These are phyloP conservation scores for Trichoderma endophyticum DNA, from an alignment of 2,329 filamentous ascomycete species.

Conservation along the genomic window DNA sequence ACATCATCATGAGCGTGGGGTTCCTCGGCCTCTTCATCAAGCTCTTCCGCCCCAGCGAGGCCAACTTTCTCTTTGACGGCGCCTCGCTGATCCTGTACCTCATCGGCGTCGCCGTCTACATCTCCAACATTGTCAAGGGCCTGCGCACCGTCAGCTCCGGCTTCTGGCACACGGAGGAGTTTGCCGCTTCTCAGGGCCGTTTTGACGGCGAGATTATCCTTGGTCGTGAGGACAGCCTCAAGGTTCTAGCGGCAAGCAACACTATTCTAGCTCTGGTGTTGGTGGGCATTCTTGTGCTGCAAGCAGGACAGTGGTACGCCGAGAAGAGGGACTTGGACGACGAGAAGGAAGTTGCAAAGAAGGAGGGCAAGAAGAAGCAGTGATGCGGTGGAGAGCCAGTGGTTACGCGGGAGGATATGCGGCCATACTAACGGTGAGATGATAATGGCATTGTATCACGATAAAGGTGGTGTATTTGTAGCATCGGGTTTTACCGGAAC, in stretches of 20 bases:
- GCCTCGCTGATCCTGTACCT: constrained; percentile 78
- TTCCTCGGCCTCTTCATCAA: constrained; percentile 89
- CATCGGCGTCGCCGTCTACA: constrained; percentile 87
- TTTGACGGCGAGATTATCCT: constrained; percentile 64
- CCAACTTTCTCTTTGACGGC: constrained; percentile 92
- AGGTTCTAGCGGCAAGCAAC: constrained; percentile 90
- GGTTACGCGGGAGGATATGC: neutral
- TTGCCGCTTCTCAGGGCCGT: constrained; percentile 38
- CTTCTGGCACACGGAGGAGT: constrained; percentile 51
- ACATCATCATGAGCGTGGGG: constrained; percentile 86
- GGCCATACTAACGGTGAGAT: neutral
- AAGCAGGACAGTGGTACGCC: constrained; percentile 98
- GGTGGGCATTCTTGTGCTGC: constrained; percentile 85
- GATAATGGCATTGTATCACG: neutral
- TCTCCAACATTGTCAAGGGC: constrained; percentile 95
- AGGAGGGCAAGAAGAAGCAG: constrained; percentile 39
- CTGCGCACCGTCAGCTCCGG: constrained; percentile 77
- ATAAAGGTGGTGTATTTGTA: constrained; percentile 2
- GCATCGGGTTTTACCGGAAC: constrained; percentile 7
- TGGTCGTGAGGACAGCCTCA: constrained; percentile 81
- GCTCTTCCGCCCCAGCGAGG: constrained; percentile 89
- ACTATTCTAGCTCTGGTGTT: constrained; percentile 92
- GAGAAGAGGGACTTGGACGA: constrained; percentile 90
- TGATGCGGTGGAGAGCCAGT: constrained; percentile 13
- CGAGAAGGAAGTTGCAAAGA: constrained; percentile 58